Evolutionary conservation across 345 rosid genomes (phyloP).

Genomic region (Turnera subulata): DNA sequence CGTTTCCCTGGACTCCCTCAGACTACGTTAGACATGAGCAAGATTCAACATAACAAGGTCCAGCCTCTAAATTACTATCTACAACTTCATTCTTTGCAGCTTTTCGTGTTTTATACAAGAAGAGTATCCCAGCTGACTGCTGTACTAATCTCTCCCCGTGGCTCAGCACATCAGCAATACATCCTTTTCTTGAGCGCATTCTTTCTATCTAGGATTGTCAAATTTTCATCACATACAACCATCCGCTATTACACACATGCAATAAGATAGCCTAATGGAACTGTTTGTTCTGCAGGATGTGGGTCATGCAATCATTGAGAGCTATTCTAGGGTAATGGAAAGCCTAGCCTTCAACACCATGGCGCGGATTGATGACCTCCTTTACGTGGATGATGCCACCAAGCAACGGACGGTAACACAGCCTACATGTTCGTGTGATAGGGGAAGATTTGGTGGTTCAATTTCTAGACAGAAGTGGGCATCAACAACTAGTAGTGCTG

Average conservation of each 20-base stretch:
- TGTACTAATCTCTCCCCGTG: too few species aligned
- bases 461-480: slow-evolving; percentile 21
- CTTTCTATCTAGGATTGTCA: not conserved
- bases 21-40: slow-evolving; percentile 20
- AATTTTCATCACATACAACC: not conserved
- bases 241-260: not conserved
- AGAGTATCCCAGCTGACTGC: too few species aligned
- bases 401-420: slow-evolving; percentile 33
- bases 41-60: slow-evolving; percentile 29
- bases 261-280: not conserved
- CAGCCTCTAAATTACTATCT: not conserved
- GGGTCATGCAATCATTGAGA: slow-evolving; percentile 43
- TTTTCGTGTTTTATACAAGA: too few species aligned
- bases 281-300: slow-evolving; percentile 34
- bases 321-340: slow-evolving; percentile 50
- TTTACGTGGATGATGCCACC: slow-evolving; percentile 40
- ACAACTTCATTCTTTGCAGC: too few species aligned
- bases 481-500: slow-evolving; percentile 17
- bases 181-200: not conserved
- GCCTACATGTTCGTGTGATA: slow-evolving; percentile 14
- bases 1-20: slow-evolving; percentile 27
- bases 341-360: slow-evolving; percentile 41
- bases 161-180: too few species aligned
- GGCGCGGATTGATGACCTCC: slow-evolving; percentile 42
- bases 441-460: slow-evolving; percentile 11